Evolutionary conservation across 208 protist species (phyloP), one percentile per base, ranked within the genome.

Genomic region (Trichomonas tenax): DNA sequence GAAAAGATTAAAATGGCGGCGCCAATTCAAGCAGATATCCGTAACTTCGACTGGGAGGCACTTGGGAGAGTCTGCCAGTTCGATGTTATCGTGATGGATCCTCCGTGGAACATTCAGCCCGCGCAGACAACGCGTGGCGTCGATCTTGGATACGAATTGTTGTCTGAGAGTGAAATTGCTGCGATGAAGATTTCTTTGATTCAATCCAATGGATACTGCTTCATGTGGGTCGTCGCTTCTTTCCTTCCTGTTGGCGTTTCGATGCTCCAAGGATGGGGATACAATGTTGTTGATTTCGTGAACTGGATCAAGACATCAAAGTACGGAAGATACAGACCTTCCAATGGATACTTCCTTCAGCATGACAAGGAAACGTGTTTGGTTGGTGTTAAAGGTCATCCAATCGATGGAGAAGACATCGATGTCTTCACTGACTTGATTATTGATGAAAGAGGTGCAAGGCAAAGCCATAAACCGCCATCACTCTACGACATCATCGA

Each of bases 71-170:
- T 34, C 8, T 40, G 14, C 9, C 86, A 93, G 51, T 96, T 96
- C 72, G 93, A 96, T 96, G 93, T 96, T 11, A 96, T 96, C 34
- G 9, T 96, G 0, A 96, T 96, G 93, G 93, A 96, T 49, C 93
- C 93, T 44, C 93, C 93, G 14, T 96, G 93, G 93, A 21, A 46
- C 26, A 45, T 96, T 31, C 49, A 63, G 41, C 8, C 14, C 6
- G 8, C 14, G 6, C 11, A 96, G 44, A 63, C 40, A 0, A 96
- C 93, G 4, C 10, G 93, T 17, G 93, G 93, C 31, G 93, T 96
- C 34, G 49, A 44, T 4, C 34, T 96, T 46, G 93, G 93, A 40
- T 96, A 96, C 82, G 93, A 96, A 44, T 49, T 81, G 26, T 34
- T 96, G 34, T 44, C 3, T n/a, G 45, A 96, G 6, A 49, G 63